Percentiles rank a stretch among this genome's conserved stretches.
These are phyloP conservation scores for Beauveria pseudobassiana DNA, from an alignment of 2,329 filamentous ascomycete genomes.

Conservation along the genomic window DNA sequence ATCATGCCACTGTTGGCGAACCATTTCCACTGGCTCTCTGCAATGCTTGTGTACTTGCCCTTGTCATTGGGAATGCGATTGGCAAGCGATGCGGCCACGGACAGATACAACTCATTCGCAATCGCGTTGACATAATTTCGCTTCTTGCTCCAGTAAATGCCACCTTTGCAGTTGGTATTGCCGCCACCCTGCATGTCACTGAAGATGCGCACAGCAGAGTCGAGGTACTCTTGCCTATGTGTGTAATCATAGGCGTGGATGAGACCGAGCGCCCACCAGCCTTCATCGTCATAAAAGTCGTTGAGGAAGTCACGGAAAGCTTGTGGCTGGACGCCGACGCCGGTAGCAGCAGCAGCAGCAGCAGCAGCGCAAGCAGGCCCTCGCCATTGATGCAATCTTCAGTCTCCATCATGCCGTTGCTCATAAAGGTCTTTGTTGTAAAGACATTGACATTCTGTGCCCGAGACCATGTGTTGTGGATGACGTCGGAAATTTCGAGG, in stretches of 20 bases:
- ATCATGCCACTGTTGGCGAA: conserved; percentile 44
- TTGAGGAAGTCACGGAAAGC: conserved; percentile 39
- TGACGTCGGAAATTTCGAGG: conserved; percentile 32
- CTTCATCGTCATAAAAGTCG: conserved; percentile 51
- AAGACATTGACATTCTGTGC: conserved; percentile 34
- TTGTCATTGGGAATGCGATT: conserved; percentile 35
- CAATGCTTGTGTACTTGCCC: conserved; percentile 36
- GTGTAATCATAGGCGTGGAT: conserved; percentile 51
- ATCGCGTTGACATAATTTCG: conserved; percentile 45
- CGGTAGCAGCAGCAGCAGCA: neutral
- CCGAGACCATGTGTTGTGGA: conserved; percentile 37
- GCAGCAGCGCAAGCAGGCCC: neutral
- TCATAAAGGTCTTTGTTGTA: conserved; percentile 30
- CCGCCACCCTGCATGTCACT: conserved; percentile 46
- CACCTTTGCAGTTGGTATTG: conserved; percentile 41
- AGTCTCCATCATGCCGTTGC: conserved; percentile 29
- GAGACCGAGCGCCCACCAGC: conserved; percentile 56
- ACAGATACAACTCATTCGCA: conserved; percentile 50
- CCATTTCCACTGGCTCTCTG: conserved; percentile 45
- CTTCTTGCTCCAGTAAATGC: conserved; percentile 50
- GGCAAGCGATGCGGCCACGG: conserved; percentile 45
- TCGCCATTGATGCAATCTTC: conserved; percentile 26
- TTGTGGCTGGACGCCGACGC: neutral
- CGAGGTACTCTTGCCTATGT: conserved; percentile 40
- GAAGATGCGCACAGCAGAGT: conserved; percentile 46